Evolutionary conservation across 305 asterid species (phyloP), one percentile per base, ranked within the genome.

Genomic region (Solanum aculeatissimum): DNA sequence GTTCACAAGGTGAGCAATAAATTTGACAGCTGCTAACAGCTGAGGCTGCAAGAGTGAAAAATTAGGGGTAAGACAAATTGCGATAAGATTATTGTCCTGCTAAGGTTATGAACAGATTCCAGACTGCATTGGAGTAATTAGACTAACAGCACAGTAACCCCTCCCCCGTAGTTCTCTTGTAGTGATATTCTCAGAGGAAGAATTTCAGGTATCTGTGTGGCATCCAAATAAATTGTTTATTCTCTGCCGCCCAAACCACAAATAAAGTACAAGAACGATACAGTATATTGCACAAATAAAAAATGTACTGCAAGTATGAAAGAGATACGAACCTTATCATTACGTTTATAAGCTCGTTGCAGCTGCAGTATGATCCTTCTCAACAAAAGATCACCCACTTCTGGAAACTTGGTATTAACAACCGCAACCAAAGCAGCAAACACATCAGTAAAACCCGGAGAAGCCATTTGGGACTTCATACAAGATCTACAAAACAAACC

Each of bases 391-490:
- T 95, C 97, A 2, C 98, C 98, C 19, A 96, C 91, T 86, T 95
- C 97, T 9, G 98, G 98, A 82, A 96, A 96, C 87, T 94, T 96
- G 1, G 98, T 95, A 87, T 96, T 95, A 0, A 93, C 97, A 19
- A 96, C 97, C 27, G 99, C 91, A 89, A 95, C 98, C 83, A 97
- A 86, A 3, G 96, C 98, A 25, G 97, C 95, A 90, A 96, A 96
- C 2, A 95, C 98, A 79, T 91, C 95, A 0, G 98, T 96, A 87
- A 96, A 95, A 13, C 93, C 92, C 2, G 99, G 97, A 68, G 97
- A 96, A 54, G 98, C 97, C 97, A 95, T 95, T 55, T 96, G 99
- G 75, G 99, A 96, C 90, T 96, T 96, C 97, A 96, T 94, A 88
- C 98, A 93, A 0, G 98, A 95, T 29, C 97, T 91, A 69, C 99